These are phyloP conservation scores for Parathielavia hyrcaniae DNA, from an alignment of 495 filamentous ascomycete genomes.

Conservation along the genomic window DNA sequence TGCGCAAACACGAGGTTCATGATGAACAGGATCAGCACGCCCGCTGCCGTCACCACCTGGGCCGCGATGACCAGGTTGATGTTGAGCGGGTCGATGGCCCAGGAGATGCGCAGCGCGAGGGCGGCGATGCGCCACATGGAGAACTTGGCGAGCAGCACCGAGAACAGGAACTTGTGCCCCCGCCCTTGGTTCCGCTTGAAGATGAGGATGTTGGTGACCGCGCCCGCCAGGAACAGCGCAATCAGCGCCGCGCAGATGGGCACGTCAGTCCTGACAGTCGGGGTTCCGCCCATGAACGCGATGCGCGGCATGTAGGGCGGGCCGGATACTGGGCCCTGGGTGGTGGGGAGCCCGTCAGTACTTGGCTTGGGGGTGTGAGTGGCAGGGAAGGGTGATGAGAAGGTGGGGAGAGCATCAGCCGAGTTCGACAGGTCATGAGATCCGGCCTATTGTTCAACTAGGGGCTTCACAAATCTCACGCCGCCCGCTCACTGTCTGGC, in stretches of 20 bases:
- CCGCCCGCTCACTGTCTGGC: not conserved
- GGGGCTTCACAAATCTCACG: no score
- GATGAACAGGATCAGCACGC: constrained; percentile 72
- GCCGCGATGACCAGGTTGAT: constrained; percentile 61
- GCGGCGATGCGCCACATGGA: constrained; percentile 65
- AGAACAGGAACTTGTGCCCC: constrained; percentile 66
- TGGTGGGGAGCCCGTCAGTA: not conserved
- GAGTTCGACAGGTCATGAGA: no score
- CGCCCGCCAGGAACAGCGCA: constrained; percentile 54
- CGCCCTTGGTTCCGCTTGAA: constrained; percentile 52
- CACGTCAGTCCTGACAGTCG: constrained; percentile 5
- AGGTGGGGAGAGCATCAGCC: no score
- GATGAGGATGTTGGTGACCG: constrained; percentile 58
- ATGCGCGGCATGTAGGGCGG: constrained; percentile 10
- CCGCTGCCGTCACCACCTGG: constrained; percentile 67
- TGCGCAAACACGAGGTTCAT: constrained; percentile 75
- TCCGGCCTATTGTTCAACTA: no score
- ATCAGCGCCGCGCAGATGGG: constrained; percentile 62
- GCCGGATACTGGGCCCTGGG: not conserved
- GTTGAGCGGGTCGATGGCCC: constrained; percentile 45
- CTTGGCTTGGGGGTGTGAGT: not conserved
- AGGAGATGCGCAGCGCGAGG: constrained; percentile 57
- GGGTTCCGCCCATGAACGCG: constrained; percentile 6
- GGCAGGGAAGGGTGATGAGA: no score
- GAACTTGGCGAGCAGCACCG: constrained; percentile 66